phyloP scores from a whole-genome alignment of 805 yeast species.

The Saturnispora saitoi region DNA sequence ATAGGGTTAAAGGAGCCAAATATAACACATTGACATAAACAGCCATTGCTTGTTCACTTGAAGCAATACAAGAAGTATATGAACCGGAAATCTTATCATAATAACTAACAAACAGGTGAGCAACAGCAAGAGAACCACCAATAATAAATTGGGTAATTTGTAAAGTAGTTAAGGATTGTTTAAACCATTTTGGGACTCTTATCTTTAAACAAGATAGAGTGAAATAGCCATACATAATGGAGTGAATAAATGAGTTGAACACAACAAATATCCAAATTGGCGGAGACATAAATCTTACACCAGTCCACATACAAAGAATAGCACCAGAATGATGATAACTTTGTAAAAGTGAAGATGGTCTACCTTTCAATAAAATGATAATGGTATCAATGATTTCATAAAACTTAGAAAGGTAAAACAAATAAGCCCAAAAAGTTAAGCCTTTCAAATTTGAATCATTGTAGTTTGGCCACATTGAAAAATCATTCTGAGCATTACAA shows the following conservation, averaged over 20 bases:
- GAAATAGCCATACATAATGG: conserved; percentile 67
- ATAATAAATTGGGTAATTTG: conserved; percentile 62
- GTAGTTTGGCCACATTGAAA: conserved; percentile 44
- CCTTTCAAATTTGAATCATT: conserved; percentile 29
- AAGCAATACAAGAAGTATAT: conserved; percentile 42
- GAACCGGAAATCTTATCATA: conserved; percentile 38
- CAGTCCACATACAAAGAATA: conserved; percentile 77
- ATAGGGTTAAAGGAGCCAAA: conserved; percentile 57
- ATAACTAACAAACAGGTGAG: conserved; percentile 54
- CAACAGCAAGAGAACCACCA: conserved; percentile 61
- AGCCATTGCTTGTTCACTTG: conserved; percentile 56
- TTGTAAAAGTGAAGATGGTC: conserved; percentile 57
- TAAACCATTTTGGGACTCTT: conserved; percentile 47
- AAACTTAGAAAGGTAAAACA: conserved; percentile 62
- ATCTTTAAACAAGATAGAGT: conserved; percentile 50
- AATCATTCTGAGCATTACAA: conserved; percentile 41
- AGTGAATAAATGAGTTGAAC: conserved; percentile 70
- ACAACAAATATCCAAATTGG: conserved; percentile 78
- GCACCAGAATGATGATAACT: conserved; percentile 77
- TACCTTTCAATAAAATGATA: conserved; percentile 59
- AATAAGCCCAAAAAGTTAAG: conserved; percentile 50
- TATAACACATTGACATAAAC: conserved; percentile 53
- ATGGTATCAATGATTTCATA: conserved; percentile 65
- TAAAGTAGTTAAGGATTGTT: conserved; percentile 52
- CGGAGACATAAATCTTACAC: conserved; percentile 58